Evolutionary conservation across 2,329 filamentous ascomycete species (phyloP), one percentile per base, ranked within the genome.

Genomic region (Fusarium torulosum): DNA sequence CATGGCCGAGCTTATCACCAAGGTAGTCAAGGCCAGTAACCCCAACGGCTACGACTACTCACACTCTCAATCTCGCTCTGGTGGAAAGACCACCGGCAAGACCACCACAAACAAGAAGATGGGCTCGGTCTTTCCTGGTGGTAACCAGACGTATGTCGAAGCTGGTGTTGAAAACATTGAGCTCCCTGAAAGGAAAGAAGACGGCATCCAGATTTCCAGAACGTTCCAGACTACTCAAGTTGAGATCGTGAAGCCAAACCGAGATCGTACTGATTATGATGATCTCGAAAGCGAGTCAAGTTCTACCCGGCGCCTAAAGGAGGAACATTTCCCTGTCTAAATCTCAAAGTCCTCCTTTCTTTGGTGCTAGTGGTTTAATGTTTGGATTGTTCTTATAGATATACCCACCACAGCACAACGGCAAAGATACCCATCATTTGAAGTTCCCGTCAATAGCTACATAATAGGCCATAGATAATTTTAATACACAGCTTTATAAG

Each of bases 1-100:
- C 27, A 85, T 86, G 82, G 83, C 84, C 42, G 81, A 83, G 25
- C 79, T 86, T 20, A 85, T 85, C 67, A 81, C 74, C 20, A 80
- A 79, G 51, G 75, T 82, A 0, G 72, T 75, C 46, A 73, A 72
- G 33, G 71, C 71, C 8, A 73, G 69, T 35, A 74, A 74, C 40
- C 58, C 63, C 21, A 54, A 55, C 11, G 72, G 70, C 9, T 72
- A 73, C 47, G 70, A 73, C 21, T 74, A 73, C 49, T 73, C 71
- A 9, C 53, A 57, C 15, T 73, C 69, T 0, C 53, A 51, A 7
- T 74, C 71, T 19, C 59, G 62, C 17, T 67, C 70, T 1, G 51
- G 56, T 8, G 58, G 53, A 17, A 74, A 73, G 52, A 73, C 68
- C n/a, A 60, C 67, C 0, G 51, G 58, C 1, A 66, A 42, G 9